phyloP scores from a whole-genome alignment of 2,329 filamentous ascomycete species.

The Aspergillus fischeri region DNA sequence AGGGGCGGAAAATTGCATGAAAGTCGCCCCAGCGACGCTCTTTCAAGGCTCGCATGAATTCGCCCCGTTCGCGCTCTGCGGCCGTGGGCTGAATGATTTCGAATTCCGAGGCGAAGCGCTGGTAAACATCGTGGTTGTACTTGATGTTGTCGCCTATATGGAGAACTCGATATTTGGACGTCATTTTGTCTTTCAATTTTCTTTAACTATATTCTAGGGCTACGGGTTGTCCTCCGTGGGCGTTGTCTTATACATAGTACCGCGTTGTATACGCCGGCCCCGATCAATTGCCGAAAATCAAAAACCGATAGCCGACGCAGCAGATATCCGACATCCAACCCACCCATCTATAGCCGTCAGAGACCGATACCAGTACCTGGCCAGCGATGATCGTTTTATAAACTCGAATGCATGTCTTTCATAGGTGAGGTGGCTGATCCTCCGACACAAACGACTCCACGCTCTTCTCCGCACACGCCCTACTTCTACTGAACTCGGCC shows the following conservation, averaged over 20 bases:
- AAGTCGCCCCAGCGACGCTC: conserved; percentile 38
- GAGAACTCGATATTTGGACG: conserved; percentile 36
- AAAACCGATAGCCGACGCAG: background rate
- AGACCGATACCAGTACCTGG: background rate
- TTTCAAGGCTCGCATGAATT: conserved; percentile 42
- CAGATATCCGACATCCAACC: background rate
- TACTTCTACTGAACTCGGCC: background rate
- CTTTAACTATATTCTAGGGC: background rate
- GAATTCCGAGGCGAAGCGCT: conserved; percentile 39
- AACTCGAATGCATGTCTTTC: background rate
- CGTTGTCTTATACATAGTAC: background rate
- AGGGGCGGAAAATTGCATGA: conserved; percentile 54
- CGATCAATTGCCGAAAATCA: background rate
- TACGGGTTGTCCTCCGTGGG: background rate
- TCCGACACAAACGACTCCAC: background rate
- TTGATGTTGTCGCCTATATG: conserved; percentile 47
- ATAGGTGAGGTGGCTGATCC: background rate
- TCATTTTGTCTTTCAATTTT: conserved; percentile 14
- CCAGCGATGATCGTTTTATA: background rate
- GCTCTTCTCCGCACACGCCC: background rate
- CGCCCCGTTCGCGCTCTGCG: conserved; percentile 27
- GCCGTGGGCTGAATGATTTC: conserved; percentile 39
- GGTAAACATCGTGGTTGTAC: conserved; percentile 44
- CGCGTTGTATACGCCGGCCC: background rate
- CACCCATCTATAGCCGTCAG: background rate